Evolutionary conservation across 768 basidiomycete species (phyloP), one percentile per base, ranked within the genome.

Genomic region (Amanita phalloides): DNA sequence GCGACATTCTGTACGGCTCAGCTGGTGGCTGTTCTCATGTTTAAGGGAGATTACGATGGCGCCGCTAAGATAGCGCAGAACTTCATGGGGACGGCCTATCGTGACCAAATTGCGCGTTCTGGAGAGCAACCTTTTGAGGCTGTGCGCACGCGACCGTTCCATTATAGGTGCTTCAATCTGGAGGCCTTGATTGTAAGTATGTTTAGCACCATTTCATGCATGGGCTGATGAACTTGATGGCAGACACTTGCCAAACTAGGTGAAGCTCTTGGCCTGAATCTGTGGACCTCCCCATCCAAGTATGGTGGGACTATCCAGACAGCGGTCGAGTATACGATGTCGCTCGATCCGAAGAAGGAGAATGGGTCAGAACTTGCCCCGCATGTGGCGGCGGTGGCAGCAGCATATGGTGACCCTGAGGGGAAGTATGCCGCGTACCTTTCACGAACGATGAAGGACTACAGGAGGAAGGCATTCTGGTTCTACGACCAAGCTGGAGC

Each of bases 121-220:
- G 84, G 84, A 23, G 82, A 85, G 56, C 81, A 81, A 66, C 82
- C 83, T 10, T 63, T 79, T 11, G 83, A 85, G 66, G 73, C 78
- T 13, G 70, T 64, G 4, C 76, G 83, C 20, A 81, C 81, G 1
- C 69, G 77, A 11, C 82, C 84, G 11, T 83, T 76, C 61, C 82
- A 85, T 59, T 84, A 85, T 60, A 73, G 79, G 8, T 72, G 75
- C 0, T 85, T 82, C 65, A 86, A 86, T 55, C 69, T 84, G 10
- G 80, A 77, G 1, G 83, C 81, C 4, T 79, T 84, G 75, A 78
- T 83, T 47, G 81, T 82, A 54, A 60, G 76, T 62, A 13, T 3
- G 44, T 7, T 32, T 6, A 43, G 37, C n/a, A 44, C 23, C 32
- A 33, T 25, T 54, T 55, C 8, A 55, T 45, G 20, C 48, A 35